Evolutionary conservation across 2,329 filamentous ascomycete genomes (phyloP).

Genomic region (Aspergillus sp.): DNA sequence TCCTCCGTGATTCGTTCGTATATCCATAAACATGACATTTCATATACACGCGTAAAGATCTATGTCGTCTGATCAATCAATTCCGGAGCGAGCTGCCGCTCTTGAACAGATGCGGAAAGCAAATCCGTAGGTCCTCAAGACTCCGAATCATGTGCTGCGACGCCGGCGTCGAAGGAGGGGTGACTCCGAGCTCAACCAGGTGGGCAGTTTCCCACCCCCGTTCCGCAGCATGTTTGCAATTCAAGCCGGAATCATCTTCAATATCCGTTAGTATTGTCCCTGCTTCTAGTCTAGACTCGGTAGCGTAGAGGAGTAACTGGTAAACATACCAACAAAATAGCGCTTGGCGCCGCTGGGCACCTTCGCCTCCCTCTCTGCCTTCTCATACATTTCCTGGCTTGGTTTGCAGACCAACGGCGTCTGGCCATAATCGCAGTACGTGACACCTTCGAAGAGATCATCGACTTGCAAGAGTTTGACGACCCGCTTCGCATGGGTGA

Average conservation of each 20-base stretch:
- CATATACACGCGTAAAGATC: not conserved
- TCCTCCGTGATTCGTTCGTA: constrained; percentile 6
- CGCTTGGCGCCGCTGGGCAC: constrained; percentile 68
- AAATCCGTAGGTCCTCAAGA: constrained; percentile 69
- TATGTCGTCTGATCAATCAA: not conserved
- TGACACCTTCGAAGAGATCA: constrained; percentile 90
- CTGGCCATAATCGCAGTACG: constrained; percentile 83
- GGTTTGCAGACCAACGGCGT: constrained; percentile 84
- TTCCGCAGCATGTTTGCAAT: constrained; percentile 73
- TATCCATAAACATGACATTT: constrained; percentile 1
- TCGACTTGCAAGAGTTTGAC: constrained; percentile 78
- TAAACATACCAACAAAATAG: constrained; percentile 82
- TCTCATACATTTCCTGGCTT: constrained; percentile 75
- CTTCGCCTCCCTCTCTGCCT: constrained; percentile 83
- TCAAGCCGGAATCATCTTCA: constrained; percentile 77
- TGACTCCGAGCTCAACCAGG: constrained; percentile 74
- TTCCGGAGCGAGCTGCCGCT: not conserved
- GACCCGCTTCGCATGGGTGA: constrained; percentile 82
- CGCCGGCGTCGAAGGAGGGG: constrained; percentile 62
- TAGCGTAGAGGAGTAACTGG: not conserved
- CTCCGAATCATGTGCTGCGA: constrained; percentile 73
- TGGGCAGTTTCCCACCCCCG: constrained; percentile 87
- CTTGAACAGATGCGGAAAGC: constrained; percentile 88
- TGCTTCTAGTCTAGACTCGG: not conserved
- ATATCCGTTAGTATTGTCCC: constrained; percentile 13